These are phyloP conservation scores for Aspergillus alliaceus DNA, from an alignment of 2,329 filamentous ascomycete species.

Conservation along the genomic window DNA sequence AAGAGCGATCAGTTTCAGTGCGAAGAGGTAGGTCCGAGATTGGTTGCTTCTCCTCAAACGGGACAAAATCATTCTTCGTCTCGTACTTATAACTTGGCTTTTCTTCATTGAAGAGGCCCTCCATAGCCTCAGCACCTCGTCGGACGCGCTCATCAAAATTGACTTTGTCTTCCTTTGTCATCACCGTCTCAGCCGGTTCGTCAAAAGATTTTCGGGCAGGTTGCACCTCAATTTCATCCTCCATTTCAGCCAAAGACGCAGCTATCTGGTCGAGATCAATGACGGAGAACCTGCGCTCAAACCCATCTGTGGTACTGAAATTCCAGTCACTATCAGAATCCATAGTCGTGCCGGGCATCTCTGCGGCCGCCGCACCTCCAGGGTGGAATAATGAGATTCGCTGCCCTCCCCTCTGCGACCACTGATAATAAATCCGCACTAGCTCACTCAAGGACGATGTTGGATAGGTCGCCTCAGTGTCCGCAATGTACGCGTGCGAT, in stretches of 20 bases:
- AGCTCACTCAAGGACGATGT: slow-evolving; percentile 46
- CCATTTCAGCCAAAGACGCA: slow-evolving; percentile 47
- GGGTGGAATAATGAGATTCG: slow-evolving; percentile 60
- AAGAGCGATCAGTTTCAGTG: slow-evolving; percentile 47
- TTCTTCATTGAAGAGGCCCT: slow-evolving; percentile 58
- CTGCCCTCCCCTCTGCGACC: slow-evolving; percentile 50
- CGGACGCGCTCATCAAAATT: slow-evolving; percentile 59
- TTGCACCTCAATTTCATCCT: slow-evolving; percentile 36
- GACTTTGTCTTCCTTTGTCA: slow-evolving; percentile 48
- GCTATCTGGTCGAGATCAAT: slow-evolving; percentile 47
- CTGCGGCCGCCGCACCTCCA: slow-evolving; percentile 58
- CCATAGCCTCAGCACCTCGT: slow-evolving; percentile 56
- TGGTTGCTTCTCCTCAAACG: slow-evolving; percentile 43
- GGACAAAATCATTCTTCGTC: slow-evolving; percentile 51
- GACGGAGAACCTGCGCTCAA: slow-evolving; percentile 54
- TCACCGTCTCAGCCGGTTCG: slow-evolving; percentile 30
- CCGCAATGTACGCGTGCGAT: slow-evolving; percentile 46
- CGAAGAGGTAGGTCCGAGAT: slow-evolving; percentile 56
- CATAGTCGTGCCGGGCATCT: slow-evolving; percentile 44
- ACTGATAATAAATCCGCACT: slow-evolving; percentile 50
- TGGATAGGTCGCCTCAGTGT: slow-evolving; percentile 45
- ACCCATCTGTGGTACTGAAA: slow-evolving; percentile 64
- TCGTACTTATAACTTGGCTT: slow-evolving; percentile 60
- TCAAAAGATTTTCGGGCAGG: slow-evolving; percentile 29
- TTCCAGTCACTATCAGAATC: slow-evolving; percentile 60